Percentiles rank a stretch among this genome's conserved stretches.
Evolutionary conservation across 345 rosid genomes (phyloP).

Genomic region (Salix suchowensis): DNA sequence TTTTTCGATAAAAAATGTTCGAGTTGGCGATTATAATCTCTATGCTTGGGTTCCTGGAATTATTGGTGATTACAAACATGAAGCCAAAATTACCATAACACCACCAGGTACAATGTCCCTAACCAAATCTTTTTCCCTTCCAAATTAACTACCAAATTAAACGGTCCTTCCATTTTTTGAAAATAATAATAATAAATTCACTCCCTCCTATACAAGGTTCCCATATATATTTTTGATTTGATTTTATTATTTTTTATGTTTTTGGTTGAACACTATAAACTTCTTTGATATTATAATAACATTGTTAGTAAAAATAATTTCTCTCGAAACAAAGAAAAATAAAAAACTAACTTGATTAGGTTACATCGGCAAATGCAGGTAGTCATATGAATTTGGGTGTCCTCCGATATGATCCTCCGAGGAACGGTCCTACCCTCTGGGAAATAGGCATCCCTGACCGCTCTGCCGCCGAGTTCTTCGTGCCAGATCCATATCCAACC

Average conservation of each 20-base stretch:
- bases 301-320: no score
- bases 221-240: no score
- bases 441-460: constrained; percentile 82
- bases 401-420: constrained; percentile 49
- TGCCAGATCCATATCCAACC: constrained; percentile 60
- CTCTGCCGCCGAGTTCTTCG: constrained; percentile 62
- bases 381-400: constrained; percentile 31
- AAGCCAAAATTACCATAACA: constrained; percentile 28
- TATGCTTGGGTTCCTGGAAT: constrained; percentile 68
- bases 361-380: constrained; percentile 30
- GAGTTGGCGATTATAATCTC: constrained; percentile 59
- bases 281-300: no score
- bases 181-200: no score
- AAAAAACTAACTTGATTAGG: no score
- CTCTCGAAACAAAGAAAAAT: no score
- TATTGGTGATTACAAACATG: constrained; percentile 56
- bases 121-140: no score
- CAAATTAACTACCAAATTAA: no score
- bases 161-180: no score
- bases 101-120: constrained; percentile 37
- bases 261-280: no score
- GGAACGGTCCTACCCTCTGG: constrained; percentile 77
- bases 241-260: no score
- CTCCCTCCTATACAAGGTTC: no score
- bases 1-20: constrained; percentile 52